Base-by-base conservation (phyloP, 2,329 filamentous ascomycete genomes). In the Colletotrichum somersetense region DNA sequence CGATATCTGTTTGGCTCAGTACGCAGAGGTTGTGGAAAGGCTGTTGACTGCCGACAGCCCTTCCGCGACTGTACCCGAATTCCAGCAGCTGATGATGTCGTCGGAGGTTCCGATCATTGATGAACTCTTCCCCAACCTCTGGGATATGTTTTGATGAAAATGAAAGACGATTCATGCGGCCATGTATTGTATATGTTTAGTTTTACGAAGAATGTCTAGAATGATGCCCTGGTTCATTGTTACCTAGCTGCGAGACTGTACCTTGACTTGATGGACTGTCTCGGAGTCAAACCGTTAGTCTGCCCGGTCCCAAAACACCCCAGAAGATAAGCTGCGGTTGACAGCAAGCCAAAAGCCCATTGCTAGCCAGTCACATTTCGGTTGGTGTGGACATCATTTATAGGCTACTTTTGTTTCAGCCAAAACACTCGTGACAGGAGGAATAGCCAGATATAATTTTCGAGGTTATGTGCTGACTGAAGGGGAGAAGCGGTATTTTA, bases 1-100 rank as follows among this genome's bases (percentile, higher is more conserved):
- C 0, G 85, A 88, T 50, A 80, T 86, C 10, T 88, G 86, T 66
- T 76, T 89, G 1, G 80, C 81, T 0, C 84, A 87, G 57, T 84
- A 87, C 69, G 78, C 80, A 11, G 85, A 87, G 16, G 76, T 87
- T 18, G 80, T 88, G 0, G 84, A 87, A 44, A 87, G 83, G 74
- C 75, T 85, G n/a, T 68, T 82, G 30, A 77, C 78, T 3, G 61
- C 56, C 23, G 62, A 70, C 12, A 73, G 67, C 26, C 71, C 71
- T 0, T 73, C 71, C 1, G 71, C 71, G 11, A 71, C 71, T 10
- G 71, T 73, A 11, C 71, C 71, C 1, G 71, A 73, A 33, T 73
- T 73, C 14, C 71, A 73, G 12, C 71, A 73, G 56, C 23, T 73
- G 30, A 73, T 73, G 71, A 73, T 71, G 71, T 71, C 71, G 38